Conservation (phyloP, 257 asterid species). For the Capsicum rhomboideum region DNA sequence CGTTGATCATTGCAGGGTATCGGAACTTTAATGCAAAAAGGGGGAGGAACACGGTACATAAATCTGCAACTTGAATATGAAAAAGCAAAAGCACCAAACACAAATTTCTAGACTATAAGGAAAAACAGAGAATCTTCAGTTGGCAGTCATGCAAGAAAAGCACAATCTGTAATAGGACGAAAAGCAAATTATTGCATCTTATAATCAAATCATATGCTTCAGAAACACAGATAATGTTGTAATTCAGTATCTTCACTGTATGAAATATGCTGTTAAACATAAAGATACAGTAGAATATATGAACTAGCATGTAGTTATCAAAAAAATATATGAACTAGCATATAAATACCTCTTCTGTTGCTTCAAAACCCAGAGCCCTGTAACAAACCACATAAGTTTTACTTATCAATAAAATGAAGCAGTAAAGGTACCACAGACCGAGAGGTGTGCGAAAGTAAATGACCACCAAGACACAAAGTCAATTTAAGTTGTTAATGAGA, state of each 20-base stretch:
- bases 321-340: not conserved
- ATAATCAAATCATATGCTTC: not conserved
- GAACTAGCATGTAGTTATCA: not conserved
- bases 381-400: constrained; percentile 14
- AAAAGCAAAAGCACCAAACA: not conserved
- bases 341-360: constrained; percentile 73
- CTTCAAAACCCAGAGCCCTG: constrained; percentile 98
- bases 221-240: not conserved
- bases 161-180: not conserved
- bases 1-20: not conserved
- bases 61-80: not conserved
- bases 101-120: not conserved
- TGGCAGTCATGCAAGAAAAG: not conserved
- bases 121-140: not conserved
- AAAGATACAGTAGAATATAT: not conserved
- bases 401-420: not conserved
- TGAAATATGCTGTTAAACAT: not conserved
- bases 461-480: not conserved
- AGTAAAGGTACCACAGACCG: not conserved
- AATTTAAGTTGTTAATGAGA: not conserved
- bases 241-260: not conserved
- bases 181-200: not conserved
- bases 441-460: not conserved
- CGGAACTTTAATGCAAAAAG: not conserved
- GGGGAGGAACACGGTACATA: not conserved